Evolutionary conservation across 305 asterid genomes (phyloP).

Genomic region (Andrographis paniculata): DNA sequence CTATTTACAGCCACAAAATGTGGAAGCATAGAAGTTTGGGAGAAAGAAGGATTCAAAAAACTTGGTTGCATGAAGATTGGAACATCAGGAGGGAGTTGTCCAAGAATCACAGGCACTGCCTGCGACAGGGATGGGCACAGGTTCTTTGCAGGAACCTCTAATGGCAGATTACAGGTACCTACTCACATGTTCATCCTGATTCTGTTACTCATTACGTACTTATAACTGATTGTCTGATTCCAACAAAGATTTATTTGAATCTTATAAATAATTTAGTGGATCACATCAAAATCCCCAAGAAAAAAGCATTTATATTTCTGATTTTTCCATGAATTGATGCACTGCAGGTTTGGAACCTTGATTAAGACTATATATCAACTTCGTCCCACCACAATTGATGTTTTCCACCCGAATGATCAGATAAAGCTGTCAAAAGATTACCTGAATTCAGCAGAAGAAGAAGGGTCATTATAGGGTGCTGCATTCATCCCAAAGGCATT

Average conservation of each 20-base stretch:
- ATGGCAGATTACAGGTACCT: conserved; percentile 63
- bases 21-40: conserved; percentile 73
- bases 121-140: conserved; percentile 54
- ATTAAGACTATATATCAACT: conserved; percentile 8
- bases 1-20: conserved; percentile 59
- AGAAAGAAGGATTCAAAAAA: conserved; percentile 44
- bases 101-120: conserved; percentile 39
- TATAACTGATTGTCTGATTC: too few relatives aligned
- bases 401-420: conserved; percentile 29
- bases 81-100: conserved; percentile 22
- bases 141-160: conserved; percentile 65
- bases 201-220: too few relatives aligned
- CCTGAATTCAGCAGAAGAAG: conserved; percentile 26
- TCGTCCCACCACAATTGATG: conserved; percentile 4
- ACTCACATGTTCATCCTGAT: not conserved
- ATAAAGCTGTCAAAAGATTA: conserved; percentile 5
- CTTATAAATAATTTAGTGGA: too few relatives aligned
- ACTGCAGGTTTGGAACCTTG: conserved; percentile 55
- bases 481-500: conserved; percentile 56
- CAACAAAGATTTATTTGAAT: too few relatives aligned
- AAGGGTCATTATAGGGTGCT: conserved; percentile 35
- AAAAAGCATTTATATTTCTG: too few relatives aligned
- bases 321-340: not conserved
- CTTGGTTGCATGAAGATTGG: conserved; percentile 43
- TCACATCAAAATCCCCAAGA: too few relatives aligned